A percentile compares a stretch with the other conserved stretches of the same genome.
Evolutionary conservation across 164 flowering plant genomes (phyloP).

Genomic region (Magnolia sinica): DNA sequence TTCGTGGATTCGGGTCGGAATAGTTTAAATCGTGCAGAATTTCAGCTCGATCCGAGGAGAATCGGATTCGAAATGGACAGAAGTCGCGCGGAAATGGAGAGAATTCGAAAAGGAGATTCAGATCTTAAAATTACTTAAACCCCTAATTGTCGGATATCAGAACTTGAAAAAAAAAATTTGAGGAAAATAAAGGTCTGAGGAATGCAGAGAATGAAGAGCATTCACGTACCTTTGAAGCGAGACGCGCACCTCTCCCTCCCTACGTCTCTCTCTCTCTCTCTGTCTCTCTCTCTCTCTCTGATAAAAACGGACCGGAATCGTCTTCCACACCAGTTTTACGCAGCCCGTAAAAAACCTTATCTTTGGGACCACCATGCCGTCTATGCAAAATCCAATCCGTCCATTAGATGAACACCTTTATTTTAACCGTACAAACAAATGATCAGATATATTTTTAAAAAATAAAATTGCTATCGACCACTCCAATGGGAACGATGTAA

Average conservation of each 20-base stretch:
- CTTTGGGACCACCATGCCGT: no score
- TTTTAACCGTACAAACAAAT: no score
- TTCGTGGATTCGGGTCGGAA: background rate
- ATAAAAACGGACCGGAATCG: no score
- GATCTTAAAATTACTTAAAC: background rate
- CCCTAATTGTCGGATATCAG: background rate
- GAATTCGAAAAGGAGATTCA: background rate
- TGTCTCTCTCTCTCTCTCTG: background rate
- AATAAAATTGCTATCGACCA: no score
- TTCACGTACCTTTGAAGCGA: background rate
- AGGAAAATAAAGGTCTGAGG: background rate
- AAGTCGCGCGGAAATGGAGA: background rate
- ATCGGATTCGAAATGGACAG: background rate
- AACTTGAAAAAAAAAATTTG: background rate
- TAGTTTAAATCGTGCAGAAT: background rate
- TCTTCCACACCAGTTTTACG: no score
- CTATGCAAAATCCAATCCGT: no score
- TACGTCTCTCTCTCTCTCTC: no score
- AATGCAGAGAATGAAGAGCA: background rate
- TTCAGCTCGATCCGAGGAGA: background rate
- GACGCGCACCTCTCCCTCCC: background rate
- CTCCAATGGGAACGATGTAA: no score
- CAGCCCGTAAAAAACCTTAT: no score
- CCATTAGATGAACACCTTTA: no score
- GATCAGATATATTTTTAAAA: no score